These are phyloP conservation scores for Talaromyces sp. DNA, from an alignment of 2,329 filamentous ascomycete genomes.

Conservation along the genomic window DNA sequence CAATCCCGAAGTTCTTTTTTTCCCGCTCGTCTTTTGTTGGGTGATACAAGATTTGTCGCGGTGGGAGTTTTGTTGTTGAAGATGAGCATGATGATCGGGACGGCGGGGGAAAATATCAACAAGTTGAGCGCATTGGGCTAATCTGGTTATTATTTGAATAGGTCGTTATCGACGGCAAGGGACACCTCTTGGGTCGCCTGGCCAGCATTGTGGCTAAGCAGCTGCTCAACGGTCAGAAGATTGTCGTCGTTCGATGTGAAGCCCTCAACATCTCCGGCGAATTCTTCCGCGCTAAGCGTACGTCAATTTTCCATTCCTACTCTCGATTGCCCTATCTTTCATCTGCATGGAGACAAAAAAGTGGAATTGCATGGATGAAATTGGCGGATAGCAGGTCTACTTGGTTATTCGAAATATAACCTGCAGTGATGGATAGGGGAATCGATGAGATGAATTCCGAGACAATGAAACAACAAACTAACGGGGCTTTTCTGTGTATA, in stretches of 20 bases:
- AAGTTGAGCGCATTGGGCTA: conserved; percentile 24
- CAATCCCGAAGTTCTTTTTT: conserved; percentile 7
- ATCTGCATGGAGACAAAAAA: not conserved
- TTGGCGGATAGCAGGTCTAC: conserved; percentile 6
- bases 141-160: conserved; percentile 43
- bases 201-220: conserved; percentile 98
- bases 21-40: not conserved
- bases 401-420: conserved; percentile 4
- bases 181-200: conserved; percentile 98
- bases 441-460: not conserved
- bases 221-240: conserved; percentile 98
- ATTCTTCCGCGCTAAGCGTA: conserved; percentile 99
- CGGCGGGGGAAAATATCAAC: not conserved
- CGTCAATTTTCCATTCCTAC: conserved; percentile 47
- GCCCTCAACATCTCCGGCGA: conserved; percentile 99
- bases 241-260: conserved; percentile 97
- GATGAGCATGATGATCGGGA: not conserved
- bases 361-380: not conserved
- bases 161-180: conserved; percentile 99
- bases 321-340: not conserved
- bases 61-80: not conserved
- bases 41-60: not conserved
- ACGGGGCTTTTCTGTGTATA: conserved; percentile 50
- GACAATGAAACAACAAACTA: conserved; percentile 33
- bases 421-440: not conserved